These are phyloP conservation scores for Russula dissimulans DNA, from an alignment of 768 basidiomycete species.

Conservation along the genomic window DNA sequence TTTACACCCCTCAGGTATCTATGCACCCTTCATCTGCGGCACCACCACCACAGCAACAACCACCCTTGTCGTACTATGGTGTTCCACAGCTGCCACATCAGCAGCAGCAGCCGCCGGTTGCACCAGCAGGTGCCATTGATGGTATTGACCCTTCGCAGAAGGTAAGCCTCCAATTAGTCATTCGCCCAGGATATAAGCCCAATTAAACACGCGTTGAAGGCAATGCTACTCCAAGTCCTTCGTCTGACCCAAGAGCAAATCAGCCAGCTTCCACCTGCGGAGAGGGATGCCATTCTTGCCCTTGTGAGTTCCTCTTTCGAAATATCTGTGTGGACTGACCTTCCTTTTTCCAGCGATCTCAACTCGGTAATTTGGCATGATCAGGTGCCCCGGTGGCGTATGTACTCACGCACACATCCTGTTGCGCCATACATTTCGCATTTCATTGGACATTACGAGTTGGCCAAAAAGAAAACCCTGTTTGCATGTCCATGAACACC, in stretches of 20 bases:
- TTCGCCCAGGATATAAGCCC: not conserved
- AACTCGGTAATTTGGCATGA: slow-evolving; percentile 15
- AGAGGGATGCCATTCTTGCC: slow-evolving; percentile 58
- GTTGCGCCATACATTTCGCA: not conserved
- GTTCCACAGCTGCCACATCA: slow-evolving; percentile 27
- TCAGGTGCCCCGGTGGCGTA: not conserved
- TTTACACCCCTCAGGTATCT: slow-evolving; percentile 21
- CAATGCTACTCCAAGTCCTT: slow-evolving; percentile 82
- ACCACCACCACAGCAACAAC: slow-evolving; percentile 27
- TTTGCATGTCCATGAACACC: not conserved
- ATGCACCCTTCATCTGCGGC: slow-evolving; percentile 29
- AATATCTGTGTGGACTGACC: not conserved
- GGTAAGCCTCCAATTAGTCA: slow-evolving; percentile 9
- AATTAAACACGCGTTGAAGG: slow-evolving; percentile 31
- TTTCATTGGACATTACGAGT: not conserved
- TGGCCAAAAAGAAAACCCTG: not conserved
- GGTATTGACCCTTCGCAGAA: slow-evolving; percentile 18
- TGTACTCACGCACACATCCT: not conserved
- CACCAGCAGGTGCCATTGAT: slow-evolving; percentile 24
- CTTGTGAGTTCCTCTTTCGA: slow-evolving; percentile 9
- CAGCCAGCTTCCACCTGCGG: slow-evolving; percentile 64
- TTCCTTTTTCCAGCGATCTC: slow-evolving; percentile 6
- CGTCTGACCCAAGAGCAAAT: slow-evolving; percentile 77
- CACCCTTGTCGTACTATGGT: slow-evolving; percentile 15
- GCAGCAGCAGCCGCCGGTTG: slow-evolving; percentile 29